Evolutionary conservation across 2,329 filamentous ascomycete genomes (phyloP), one percentile per base, ranked within the genome.

Genomic region (Drechmeria coniospora): DNA sequence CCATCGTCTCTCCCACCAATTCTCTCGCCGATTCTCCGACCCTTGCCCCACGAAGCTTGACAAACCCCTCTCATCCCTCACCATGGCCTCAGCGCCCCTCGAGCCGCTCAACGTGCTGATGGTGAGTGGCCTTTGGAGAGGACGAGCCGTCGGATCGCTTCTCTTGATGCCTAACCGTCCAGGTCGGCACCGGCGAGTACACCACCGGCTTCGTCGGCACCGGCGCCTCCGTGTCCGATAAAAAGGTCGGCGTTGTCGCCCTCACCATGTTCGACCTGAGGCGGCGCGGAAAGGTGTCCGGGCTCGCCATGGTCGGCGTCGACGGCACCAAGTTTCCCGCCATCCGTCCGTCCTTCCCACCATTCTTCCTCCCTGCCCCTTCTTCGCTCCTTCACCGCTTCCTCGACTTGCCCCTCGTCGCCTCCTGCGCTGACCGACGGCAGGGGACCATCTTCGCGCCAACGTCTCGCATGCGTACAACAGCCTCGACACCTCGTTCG

Each of bases 111-210:
- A 70, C 40, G 73, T 79, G 40, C 60, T 79, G 48, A 79, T 79
- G 74, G 74, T 74, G 43, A 47, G 59, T 45, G 7, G 5, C 28
- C 2, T n/a, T n/a, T n/a, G n/a, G n/a, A n/a, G n/a, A n/a, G n/a
- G n/a, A n/a, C n/a, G 8, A 4, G 23, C 15, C 2, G 13, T 15
- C 6, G 22, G 14, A 12, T 11, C 14, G 21, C 6, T 6, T 12
- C n/a, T 15, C 8, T 8, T 20, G 8, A n/a, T 6, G 6, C 7
- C 14, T 21, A 27, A 25, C 15, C 25, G 17, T 17, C 14, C 34
- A 76, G 79, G 71, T 93, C 33, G 86, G 86, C 38, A 93, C 86
- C 8, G 87, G 86, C 46, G 86, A 94, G 66, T 94, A 94, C 65
- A 94, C 87, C 44, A 94, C 87, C 23, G 86, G 86, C 32, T 94